phyloP scores from a whole-genome alignment of 2,329 filamentous ascomycete genomes.

The Botryosphaeria agaves region DNA sequence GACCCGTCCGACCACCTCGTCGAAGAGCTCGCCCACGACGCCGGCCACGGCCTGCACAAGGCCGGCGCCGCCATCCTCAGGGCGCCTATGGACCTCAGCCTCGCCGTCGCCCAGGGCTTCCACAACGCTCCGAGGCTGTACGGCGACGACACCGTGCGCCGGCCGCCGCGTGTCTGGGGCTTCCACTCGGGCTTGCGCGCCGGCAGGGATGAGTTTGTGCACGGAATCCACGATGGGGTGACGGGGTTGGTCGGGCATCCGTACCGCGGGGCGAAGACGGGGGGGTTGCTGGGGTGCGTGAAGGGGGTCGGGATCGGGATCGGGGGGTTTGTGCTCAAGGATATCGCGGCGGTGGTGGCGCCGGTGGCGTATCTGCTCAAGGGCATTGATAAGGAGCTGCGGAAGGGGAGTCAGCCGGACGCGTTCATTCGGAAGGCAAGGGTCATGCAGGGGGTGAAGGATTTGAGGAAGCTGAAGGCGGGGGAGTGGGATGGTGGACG shows the following conservation, averaged over 20 bases:
- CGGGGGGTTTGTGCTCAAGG: slow-evolving; percentile 65
- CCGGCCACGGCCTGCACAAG: slow-evolving; percentile 34
- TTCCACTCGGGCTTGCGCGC: slow-evolving; percentile 47
- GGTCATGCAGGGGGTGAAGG: slow-evolving; percentile 13
- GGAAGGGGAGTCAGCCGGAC: slow-evolving; percentile 26
- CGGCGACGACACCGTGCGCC: slow-evolving; percentile 50
- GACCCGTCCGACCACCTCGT: slow-evolving; percentile 11
- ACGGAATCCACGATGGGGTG: slow-evolving; percentile 66
- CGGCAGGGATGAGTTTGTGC: slow-evolving; percentile 42
- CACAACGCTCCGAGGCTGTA: slow-evolving; percentile 55
- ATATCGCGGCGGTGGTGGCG: slow-evolving; percentile 46
- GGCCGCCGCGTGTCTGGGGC: slow-evolving; percentile 45
- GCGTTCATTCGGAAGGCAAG: slow-evolving; percentile 12
- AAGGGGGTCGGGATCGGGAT: slow-evolving; percentile 75
- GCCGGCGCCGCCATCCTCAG: slow-evolving; percentile 34
- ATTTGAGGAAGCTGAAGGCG: slow-evolving; percentile 8
- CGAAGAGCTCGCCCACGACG: slow-evolving; percentile 26
- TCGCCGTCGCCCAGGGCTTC: slow-evolving; percentile 50
- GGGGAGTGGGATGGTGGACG: slow-evolving; percentile 1
- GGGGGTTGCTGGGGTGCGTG: slow-evolving; percentile 47
- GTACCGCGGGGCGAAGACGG: slow-evolving; percentile 47
- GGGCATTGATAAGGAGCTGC: slow-evolving; percentile 62
- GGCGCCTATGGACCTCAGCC: slow-evolving; percentile 42
- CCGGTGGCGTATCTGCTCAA: slow-evolving; percentile 71
- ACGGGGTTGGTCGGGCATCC: slow-evolving; percentile 70